Evolutionary conservation across 371 early-diverging fungal species (phyloP), one percentile per base, ranked within the genome.

Genomic region (Neoconidiobolus thromboides): DNA sequence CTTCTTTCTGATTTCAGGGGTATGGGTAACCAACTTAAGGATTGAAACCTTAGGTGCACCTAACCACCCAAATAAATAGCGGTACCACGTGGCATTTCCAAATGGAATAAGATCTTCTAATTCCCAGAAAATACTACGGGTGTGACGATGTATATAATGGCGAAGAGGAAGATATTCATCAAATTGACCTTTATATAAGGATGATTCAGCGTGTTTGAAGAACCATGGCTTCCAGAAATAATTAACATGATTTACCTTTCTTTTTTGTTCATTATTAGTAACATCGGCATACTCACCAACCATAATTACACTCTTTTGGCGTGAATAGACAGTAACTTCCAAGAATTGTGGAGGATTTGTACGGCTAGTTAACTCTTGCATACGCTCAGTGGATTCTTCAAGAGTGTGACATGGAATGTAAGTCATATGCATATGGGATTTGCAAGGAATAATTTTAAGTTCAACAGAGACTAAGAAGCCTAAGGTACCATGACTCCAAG

Each of bases 71-170:
- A 73, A 60, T 36, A 70, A 60, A 55, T 65, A 65, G 40, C 73
- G 63, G 66, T 67, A 71, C 43, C 62, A 48, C 56, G 62, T 50
- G 42, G 57, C 50, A 64, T 73, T 71, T 42, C 73, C 69, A 48
- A 69, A 67, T 10, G 73, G 73, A 46, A 73, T 62, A 15, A 73
- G 62, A 43, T 68, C 61, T 48, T 65, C 65, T n/a, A 67, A 56
- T 54, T 67, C 66, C 73, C 73, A 73, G 68, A 69, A 73, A 38
- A 73, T 61, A 48, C 68, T 66, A n/a, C 71, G 68, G 26, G 74
- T 71, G 65, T 74, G 74, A 38, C 74, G 68, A 64, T 74, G 74
- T 61, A 65, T 67, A 65, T 74, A 74, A 61, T 74, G 68, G 50
- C 74, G 66, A 47, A 74, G 61, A 4, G 74, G 74, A 39, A 74